phyloP scores from a whole-genome alignment of 148 eudicot genomes.

The Cornus florida region DNA sequence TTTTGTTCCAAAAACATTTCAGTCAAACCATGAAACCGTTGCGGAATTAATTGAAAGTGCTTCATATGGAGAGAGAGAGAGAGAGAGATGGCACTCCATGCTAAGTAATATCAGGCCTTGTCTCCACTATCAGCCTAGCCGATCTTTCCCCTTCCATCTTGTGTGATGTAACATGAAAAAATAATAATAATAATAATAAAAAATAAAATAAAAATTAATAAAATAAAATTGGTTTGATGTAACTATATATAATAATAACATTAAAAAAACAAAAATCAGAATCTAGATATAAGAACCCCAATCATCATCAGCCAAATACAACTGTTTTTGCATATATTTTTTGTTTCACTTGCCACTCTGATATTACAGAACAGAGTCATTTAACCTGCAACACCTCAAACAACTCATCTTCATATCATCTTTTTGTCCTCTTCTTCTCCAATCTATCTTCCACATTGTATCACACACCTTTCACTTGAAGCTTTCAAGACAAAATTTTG shows the following conservation, averaged over 20 bases:
- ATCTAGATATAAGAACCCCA: too few relatives aligned
- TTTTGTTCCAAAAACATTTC: too few relatives aligned
- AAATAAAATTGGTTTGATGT: too few relatives aligned
- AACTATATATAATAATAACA: neutral
- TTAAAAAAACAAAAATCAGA: neutral
- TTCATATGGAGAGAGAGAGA: too few relatives aligned
- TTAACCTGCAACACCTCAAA: conserved; percentile 16
- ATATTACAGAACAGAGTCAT: conserved; percentile 14
- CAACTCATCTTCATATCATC: neutral
- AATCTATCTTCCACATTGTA: neutral
- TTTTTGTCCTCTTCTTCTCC: neutral
- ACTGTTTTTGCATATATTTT: neutral
- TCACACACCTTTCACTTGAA: neutral
- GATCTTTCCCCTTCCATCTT: too few relatives aligned
- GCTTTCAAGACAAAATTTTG: neutral
- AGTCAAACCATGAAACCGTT: too few relatives aligned
- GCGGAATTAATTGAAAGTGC: too few relatives aligned
- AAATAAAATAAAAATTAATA: too few relatives aligned
- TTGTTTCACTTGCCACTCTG: neutral
- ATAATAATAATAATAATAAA: too few relatives aligned
- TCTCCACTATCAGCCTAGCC: neutral
- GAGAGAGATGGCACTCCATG: neutral
- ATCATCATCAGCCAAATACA: neutral
- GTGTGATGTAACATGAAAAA: neutral
- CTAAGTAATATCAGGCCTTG: neutral